phyloP scores from a whole-genome alignment of 2,329 filamentous ascomycete genomes.

The Colletotrichum filicis region DNA sequence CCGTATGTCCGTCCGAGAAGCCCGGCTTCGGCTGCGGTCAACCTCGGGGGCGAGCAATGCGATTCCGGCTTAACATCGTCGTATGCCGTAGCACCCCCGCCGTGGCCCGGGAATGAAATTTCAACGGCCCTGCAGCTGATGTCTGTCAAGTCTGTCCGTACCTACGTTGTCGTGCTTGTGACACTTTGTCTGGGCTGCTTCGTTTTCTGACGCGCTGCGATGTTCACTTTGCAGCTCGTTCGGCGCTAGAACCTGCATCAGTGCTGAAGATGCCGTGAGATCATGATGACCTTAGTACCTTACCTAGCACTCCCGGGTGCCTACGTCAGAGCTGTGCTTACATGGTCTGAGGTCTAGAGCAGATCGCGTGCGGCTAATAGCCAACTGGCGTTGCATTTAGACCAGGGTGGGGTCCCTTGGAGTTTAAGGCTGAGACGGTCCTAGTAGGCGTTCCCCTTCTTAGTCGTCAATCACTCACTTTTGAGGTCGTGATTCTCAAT shows the following conservation, averaged over 20 bases:
- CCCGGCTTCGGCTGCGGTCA: background rate
- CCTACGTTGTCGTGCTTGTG: background rate
- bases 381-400: background rate
- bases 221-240: constrained; percentile 3
- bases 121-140: constrained; percentile 7
- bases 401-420: background rate
- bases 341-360: background rate
- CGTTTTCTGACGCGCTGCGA: background rate
- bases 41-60: background rate
- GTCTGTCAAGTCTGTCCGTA: background rate
- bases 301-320: too few relatives aligned
- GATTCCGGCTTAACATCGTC: background rate
- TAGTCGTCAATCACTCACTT: background rate
- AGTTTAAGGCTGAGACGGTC: background rate
- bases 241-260: constrained; percentile 6
- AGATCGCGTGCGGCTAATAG: background rate
- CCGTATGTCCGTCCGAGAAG: background rate
- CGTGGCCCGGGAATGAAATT: background rate
- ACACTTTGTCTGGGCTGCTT: background rate
- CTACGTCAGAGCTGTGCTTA: constrained; percentile 4
- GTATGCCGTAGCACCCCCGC: background rate
- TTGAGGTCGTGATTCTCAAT: background rate
- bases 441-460: background rate
- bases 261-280: constrained; percentile 2
- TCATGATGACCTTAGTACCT: background rate